Evolutionary conservation across 2,329 filamentous ascomycete species (phyloP).

Genomic region (Shiraia sp.): DNA sequence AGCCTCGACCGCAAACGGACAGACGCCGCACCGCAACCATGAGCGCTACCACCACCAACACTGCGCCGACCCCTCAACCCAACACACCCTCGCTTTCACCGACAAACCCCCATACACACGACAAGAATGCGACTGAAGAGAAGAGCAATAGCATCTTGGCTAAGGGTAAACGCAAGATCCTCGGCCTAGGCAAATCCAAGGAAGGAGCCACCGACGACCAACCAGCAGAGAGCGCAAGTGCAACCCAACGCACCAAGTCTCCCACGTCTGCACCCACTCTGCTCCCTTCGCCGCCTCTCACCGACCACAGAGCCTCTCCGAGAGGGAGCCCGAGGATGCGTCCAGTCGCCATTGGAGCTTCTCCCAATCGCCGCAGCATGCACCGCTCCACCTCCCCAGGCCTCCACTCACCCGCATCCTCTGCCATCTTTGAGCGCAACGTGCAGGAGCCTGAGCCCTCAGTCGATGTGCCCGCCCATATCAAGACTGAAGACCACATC

Average conservation of each 20-base stretch:
- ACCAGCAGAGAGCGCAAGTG: conserved; percentile 10
- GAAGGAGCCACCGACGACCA: conserved; percentile 19
- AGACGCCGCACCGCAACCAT: conserved; percentile 6
- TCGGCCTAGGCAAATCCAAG: conserved; percentile 44
- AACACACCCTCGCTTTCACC: conserved; percentile 14
- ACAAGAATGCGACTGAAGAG: conserved; percentile 28
- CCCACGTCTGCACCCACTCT: conserved; percentile 28
- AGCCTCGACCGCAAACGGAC: not conserved
- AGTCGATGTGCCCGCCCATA: conserved; percentile 88
- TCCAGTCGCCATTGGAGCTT: conserved; percentile 49
- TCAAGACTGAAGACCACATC: conserved; percentile 92
- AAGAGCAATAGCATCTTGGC: conserved; percentile 24
- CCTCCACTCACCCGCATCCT: conserved; percentile 76
- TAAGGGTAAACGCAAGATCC: conserved; percentile 43
- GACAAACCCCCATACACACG: conserved; percentile 19
- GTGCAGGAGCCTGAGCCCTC: conserved; percentile 82
- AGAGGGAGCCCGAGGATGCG: conserved; percentile 43
- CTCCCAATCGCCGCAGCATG: conserved; percentile 64
- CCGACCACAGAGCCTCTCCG: conserved; percentile 38
- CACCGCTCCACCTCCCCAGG: conserved; percentile 69
- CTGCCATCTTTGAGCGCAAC: conserved; percentile 87
- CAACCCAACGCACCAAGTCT: conserved; percentile 16
- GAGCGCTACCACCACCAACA: conserved; percentile 10
- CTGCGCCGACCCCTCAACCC: conserved; percentile 9
- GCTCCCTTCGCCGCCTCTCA: conserved; percentile 37